Evolutionary conservation across 495 filamentous ascomycete genomes (phyloP).

Genomic region (Aspergillus funiculosus): DNA sequence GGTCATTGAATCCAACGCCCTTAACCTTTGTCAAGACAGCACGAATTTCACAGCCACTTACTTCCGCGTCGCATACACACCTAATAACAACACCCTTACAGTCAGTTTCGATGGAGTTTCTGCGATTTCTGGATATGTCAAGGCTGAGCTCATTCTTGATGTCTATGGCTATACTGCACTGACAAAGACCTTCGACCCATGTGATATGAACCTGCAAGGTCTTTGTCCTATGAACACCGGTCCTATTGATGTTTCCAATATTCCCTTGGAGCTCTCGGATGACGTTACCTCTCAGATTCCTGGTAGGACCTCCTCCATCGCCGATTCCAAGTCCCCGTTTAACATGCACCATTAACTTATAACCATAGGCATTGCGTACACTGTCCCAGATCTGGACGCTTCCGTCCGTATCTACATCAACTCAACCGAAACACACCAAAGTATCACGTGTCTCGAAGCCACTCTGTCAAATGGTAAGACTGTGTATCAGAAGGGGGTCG

Average conservation of each 20-base stretch:
- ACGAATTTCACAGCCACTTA: conserved; percentile 76
- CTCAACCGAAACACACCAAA: conserved; percentile 49
- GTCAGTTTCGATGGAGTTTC: conserved; percentile 81
- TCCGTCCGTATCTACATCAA: conserved; percentile 76
- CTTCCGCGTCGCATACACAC: conserved; percentile 76
- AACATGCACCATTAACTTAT: neutral
- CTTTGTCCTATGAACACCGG: conserved; percentile 93
- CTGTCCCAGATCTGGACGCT: conserved; percentile 90
- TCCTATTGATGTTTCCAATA: conserved; percentile 63
- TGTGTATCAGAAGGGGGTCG: conserved; percentile 81
- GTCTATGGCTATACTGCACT: conserved; percentile 77
- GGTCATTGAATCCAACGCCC: conserved; percentile 65
- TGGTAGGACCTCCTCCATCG: conserved; percentile 3
- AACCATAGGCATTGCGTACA: conserved; percentile 66
- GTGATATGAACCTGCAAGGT: conserved; percentile 60
- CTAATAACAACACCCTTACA: conserved; percentile 61
- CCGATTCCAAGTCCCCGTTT: neutral
- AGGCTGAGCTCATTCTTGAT: conserved; percentile 66
- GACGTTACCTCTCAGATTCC: conserved; percentile 62
- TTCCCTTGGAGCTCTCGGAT: conserved; percentile 55
- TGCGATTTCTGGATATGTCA: conserved; percentile 76
- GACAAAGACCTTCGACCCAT: conserved; percentile 65
- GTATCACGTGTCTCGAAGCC: conserved; percentile 84
- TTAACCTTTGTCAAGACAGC: conserved; percentile 71
- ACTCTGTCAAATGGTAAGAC: conserved; percentile 89